These are phyloP conservation scores for Axilococcus clingmanii DNA, from an alignment of 139 green algal species.

Conservation along the genomic window DNA sequence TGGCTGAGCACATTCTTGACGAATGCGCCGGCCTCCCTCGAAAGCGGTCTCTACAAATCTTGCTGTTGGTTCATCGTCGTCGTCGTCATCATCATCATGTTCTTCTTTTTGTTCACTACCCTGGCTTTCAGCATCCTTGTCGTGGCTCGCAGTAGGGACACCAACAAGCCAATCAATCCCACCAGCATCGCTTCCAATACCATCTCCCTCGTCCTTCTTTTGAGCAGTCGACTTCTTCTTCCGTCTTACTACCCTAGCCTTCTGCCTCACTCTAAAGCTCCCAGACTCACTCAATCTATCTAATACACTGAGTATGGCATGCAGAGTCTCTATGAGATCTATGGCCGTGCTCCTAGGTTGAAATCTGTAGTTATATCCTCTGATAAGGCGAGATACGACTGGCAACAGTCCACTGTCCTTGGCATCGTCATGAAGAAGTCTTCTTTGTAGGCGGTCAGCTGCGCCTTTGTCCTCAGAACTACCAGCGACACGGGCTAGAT, in stretches of 20 bases:
- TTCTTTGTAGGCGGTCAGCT: conserved; percentile 61
- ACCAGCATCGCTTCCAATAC: neutral
- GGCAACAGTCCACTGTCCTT: conserved; percentile 65
- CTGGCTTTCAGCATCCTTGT: neutral
- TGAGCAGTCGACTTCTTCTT: neutral
- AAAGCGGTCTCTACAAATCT: neutral
- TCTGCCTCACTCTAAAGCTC: conserved; percentile 1
- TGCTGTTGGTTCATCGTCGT: neutral
- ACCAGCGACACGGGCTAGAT: conserved; percentile 45
- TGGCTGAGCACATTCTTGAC: conserved; percentile 42
- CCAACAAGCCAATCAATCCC: too few species aligned
- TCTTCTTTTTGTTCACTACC: neutral
- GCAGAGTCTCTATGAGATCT: conserved; percentile 48
- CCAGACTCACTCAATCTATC: conserved; percentile 34
- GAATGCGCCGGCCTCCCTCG: conserved; percentile 8
- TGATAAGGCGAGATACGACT: conserved; percentile 40
- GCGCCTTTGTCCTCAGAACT: conserved; percentile 40
- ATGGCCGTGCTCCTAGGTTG: conserved; percentile 43
- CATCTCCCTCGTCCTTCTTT: neutral
- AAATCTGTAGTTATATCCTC: conserved; percentile 40
- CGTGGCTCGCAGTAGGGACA: neutral
- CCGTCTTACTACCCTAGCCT: neutral
- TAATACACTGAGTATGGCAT: conserved; percentile 55
- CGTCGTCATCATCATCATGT: conserved; percentile 1
- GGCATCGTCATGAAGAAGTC: conserved; percentile 60